These are phyloP conservation scores for Lycium barbarum DNA, from an alignment of 257 asterid genomes.

Conservation along the genomic window DNA sequence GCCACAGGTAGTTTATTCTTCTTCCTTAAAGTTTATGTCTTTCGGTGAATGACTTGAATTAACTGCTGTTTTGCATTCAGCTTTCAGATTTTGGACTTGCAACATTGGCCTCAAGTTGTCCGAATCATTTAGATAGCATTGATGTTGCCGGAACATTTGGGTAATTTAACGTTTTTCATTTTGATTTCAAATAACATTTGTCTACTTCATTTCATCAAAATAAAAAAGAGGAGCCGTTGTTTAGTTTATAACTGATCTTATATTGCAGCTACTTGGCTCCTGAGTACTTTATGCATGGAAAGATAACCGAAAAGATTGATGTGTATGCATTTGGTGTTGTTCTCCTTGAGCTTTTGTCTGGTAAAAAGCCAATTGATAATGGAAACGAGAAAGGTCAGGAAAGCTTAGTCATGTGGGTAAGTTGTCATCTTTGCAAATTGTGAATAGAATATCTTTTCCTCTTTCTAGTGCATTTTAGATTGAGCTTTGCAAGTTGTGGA, in stretches of 20 bases:
- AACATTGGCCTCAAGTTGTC: constrained; percentile 67
- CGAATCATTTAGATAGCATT: constrained; percentile 55
- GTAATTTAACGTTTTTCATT: constrained; percentile 46
- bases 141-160: constrained; percentile 97
- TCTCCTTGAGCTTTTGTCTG: constrained; percentile 88
- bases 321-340: constrained; percentile 95
- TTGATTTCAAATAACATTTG: constrained; percentile 4
- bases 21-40: background rate
- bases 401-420: constrained; percentile 93
- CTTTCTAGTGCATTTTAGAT: background rate
- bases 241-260: background rate
- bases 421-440: constrained; percentile 34
- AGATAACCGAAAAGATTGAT: constrained; percentile 74
- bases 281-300: constrained; percentile 85
- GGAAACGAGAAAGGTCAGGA: constrained; percentile 67
- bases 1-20: constrained; percentile 66
- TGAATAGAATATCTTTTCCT: background rate
- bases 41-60: background rate
- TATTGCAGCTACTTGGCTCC: constrained; percentile 90
- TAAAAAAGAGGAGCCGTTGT: background rate
- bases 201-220: background rate
- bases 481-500: constrained; percentile 1
- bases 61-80: constrained; percentile 42
- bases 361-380: constrained; percentile 81
- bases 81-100: constrained; percentile 97